Percentiles rank a stretch among this genome's conserved stretches.
Evolutionary conservation across 108 stramenopile species (phyloP).

Genomic region (Chaetoceros tenuissimus): DNA sequence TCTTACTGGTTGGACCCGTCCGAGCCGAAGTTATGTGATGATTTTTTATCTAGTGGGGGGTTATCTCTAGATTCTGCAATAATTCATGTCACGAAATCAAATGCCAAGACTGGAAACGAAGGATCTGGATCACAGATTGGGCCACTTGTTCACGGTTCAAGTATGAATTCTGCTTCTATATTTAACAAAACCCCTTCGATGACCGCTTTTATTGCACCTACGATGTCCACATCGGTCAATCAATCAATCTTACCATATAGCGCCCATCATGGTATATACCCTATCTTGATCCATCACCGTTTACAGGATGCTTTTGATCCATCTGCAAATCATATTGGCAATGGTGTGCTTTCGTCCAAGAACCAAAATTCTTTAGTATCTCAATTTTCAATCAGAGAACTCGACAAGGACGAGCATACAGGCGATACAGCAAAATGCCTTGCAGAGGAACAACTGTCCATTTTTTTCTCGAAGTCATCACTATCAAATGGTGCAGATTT

Average conservation of each 20-base stretch:
- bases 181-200: too few relatives aligned
- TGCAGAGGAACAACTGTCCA: conserved; percentile 13
- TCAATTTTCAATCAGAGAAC: conserved; percentile 1
- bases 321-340: not conserved
- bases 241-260: too few relatives aligned
- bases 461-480: conserved; percentile 16
- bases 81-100: not conserved
- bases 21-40: not conserved
- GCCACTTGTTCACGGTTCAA: too few relatives aligned
- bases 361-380: conserved; percentile 9
- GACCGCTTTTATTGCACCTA: too few relatives aligned
- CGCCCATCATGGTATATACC: not conserved
- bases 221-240: too few relatives aligned
- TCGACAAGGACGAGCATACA: conserved; percentile 3
- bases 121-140: too few relatives aligned
- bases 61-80: not conserved
- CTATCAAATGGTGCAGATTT: conserved; percentile 39
- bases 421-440: conserved; percentile 13
- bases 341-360: conserved; percentile 4
- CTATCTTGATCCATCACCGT: not conserved
- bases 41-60: not conserved
- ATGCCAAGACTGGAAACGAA: too few relatives aligned
- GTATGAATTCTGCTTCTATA: too few relatives aligned
- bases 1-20: not conserved
- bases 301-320: not conserved